Conservation (phyloP, 2,329 filamentous ascomycete genomes). For the Alternaria triticimaculans region DNA sequence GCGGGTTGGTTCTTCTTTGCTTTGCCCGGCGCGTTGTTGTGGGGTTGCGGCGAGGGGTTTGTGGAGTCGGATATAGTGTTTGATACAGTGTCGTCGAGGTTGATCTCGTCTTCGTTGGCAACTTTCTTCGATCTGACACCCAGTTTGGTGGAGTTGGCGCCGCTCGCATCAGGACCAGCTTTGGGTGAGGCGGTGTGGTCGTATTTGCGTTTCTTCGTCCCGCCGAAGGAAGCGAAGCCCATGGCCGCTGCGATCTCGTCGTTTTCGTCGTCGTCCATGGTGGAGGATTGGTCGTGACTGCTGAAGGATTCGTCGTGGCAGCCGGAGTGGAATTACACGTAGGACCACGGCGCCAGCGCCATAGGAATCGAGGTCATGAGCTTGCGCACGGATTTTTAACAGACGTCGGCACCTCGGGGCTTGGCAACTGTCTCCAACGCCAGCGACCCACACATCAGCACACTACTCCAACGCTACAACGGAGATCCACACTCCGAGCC, state of each 20-base stretch:
- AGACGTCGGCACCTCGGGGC: neutral
- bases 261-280: constrained; percentile 55
- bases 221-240: constrained; percentile 77
- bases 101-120: neutral
- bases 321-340: neutral
- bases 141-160: constrained; percentile 46
- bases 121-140: constrained; percentile 44
- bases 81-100: neutral
- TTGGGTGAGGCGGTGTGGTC: constrained; percentile 64
- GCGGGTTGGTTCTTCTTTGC: constrained; percentile 19
- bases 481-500: neutral
- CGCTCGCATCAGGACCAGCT: constrained; percentile 34
- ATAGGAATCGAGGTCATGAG: neutral
- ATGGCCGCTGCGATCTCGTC: constrained; percentile 69
- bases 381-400: neutral
- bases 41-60: neutral
- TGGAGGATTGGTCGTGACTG: neutral
- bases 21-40: constrained; percentile 1
- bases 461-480: neutral
- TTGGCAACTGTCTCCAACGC: neutral
- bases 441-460: neutral
- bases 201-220: constrained; percentile 72
- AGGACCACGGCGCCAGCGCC: neutral
- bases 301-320: neutral
- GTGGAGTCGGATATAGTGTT: neutral